Percentiles rank a stretch among this genome's conserved stretches.
Evolutionary conservation across 2,329 filamentous ascomycete genomes (phyloP).

Genomic region (Beauveria asiatica): DNA sequence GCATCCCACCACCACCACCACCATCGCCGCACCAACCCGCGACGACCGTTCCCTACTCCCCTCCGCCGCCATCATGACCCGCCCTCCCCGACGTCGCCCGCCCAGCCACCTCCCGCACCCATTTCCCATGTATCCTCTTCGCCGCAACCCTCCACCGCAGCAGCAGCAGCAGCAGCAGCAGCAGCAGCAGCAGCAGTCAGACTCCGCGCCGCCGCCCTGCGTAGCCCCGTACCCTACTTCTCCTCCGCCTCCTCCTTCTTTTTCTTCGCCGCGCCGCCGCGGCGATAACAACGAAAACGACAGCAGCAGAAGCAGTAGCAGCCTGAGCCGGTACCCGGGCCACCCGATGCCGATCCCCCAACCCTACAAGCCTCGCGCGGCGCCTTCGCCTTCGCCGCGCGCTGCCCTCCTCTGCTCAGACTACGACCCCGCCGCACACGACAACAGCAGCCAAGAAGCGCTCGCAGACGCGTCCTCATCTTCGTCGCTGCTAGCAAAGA

Average conservation of each 20-base stretch:
- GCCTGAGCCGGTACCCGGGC: background rate
- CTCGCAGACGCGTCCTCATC: conserved; percentile 21
- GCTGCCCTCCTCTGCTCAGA: background rate
- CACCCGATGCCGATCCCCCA: conserved; percentile 9
- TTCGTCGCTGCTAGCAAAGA: conserved; percentile 38
- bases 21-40: conserved; percentile 11
- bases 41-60: conserved; percentile 14
- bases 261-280: background rate
- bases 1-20: conserved; percentile 11
- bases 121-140: conserved; percentile 7
- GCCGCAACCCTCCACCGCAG: background rate
- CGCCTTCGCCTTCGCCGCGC: background rate
- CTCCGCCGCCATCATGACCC: background rate
- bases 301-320: background rate
- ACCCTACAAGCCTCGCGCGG: background rate
- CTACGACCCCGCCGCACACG: background rate
- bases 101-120: conserved; percentile 10
- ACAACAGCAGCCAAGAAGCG: conserved; percentile 14
- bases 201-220: too few species aligned
- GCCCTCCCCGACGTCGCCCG: conserved; percentile 1
- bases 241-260: background rate
- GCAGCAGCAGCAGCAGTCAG: too few species aligned
- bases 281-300: background rate
- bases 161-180: background rate
- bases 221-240: too few species aligned